Percentiles rank a stretch among this genome's conserved stretches.
These are phyloP conservation scores for Hypoxylon perforatum DNA, from an alignment of 495 filamentous ascomycete genomes.

Conservation along the genomic window DNA sequence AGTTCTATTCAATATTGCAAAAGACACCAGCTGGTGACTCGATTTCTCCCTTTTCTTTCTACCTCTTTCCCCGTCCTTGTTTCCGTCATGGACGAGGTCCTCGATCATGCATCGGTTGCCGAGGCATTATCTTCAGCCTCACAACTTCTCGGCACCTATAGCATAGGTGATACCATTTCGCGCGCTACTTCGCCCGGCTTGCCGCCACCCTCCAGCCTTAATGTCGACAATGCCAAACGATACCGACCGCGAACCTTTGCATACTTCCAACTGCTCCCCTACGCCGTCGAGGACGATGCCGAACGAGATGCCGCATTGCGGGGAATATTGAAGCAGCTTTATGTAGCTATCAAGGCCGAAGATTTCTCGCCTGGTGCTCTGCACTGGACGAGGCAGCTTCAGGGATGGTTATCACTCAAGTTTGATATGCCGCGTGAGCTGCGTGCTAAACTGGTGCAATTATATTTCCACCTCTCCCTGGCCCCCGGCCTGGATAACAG, in stretches of 20 bases:
- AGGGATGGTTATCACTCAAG: constrained; percentile 94
- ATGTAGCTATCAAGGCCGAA: constrained; percentile 87
- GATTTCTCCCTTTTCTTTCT: background rate
- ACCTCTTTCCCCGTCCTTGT: background rate
- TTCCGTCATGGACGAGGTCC: constrained; percentile 46
- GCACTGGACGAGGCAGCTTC: constrained; percentile 96
- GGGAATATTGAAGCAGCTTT: constrained; percentile 91
- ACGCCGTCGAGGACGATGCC: constrained; percentile 78
- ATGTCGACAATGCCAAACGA: constrained; percentile 63
- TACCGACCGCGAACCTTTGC: constrained; percentile 91
- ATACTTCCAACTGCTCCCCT: constrained; percentile 90
- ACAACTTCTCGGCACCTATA: constrained; percentile 40
- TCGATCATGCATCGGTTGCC: constrained; percentile 37
- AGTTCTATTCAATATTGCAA: background rate
- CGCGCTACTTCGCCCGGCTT: constrained; percentile 60
- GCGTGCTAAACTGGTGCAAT: constrained; percentile 81
- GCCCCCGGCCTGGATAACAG: constrained; percentile 86
- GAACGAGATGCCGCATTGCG: constrained; percentile 78
- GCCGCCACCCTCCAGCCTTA: constrained; percentile 43
- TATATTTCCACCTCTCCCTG: constrained; percentile 94
- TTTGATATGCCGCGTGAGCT: constrained; percentile 91
- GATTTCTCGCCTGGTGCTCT: constrained; percentile 94
- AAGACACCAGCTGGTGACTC: background rate
- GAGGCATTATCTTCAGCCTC: constrained; percentile 37
- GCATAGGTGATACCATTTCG: constrained; percentile 57